Evolutionary conservation across 2,329 filamentous ascomycete genomes (phyloP).

Genomic region (Fusarium torulosum): DNA sequence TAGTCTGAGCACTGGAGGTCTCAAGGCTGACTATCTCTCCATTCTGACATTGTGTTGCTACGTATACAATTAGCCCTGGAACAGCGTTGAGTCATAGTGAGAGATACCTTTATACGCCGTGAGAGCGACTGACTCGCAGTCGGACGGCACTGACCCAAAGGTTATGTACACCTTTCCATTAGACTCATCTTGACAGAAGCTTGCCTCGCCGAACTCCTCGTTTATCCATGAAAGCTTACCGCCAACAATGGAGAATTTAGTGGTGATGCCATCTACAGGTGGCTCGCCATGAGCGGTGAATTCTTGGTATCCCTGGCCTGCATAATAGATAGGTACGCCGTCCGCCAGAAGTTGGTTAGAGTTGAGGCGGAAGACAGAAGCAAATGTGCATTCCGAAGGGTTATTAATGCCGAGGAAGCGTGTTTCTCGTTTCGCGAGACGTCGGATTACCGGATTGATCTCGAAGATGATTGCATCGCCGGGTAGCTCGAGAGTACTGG

Average conservation of each 20-base stretch:
- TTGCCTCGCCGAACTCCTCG: neutral
- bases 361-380: neutral
- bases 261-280: neutral
- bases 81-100: fast-evolving
- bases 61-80: neutral
- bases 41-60: conserved; percentile 19
- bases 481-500: neutral
- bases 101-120: conserved; percentile 8
- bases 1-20: neutral
- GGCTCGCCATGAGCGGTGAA: neutral
- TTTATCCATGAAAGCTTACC: neutral
- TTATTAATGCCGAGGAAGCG: neutral
- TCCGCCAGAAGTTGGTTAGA: neutral
- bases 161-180: conserved; percentile 19
- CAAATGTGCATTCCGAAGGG: conserved; percentile 4
- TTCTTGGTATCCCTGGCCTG: neutral
- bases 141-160: conserved; percentile 2
- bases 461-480: conserved; percentile 3
- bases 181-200: conserved; percentile 3
- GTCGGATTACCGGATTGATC: neutral
- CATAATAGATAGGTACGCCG: neutral
- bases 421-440: neutral
- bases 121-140: conserved; percentile 4
- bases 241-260: neutral
- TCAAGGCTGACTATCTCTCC: conserved; percentile 10